Percentiles rank a stretch among this genome's conserved stretches.
phyloP scores from a whole-genome alignment of 2,329 filamentous ascomycete species.

The Phoma herbarum region DNA sequence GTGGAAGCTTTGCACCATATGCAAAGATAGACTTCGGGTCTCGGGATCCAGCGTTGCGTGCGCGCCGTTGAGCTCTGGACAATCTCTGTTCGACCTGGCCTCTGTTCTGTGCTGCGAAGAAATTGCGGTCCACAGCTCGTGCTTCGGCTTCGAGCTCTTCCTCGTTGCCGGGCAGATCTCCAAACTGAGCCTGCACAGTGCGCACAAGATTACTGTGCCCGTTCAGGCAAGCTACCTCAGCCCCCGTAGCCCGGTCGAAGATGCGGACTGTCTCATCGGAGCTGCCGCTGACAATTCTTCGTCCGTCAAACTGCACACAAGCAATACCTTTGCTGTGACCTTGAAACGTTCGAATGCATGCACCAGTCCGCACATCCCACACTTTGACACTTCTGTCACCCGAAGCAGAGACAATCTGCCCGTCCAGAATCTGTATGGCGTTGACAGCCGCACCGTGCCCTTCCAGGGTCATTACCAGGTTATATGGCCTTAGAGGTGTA shows the following conservation, averaged over 20 bases:
- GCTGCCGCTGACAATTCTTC: constrained; percentile 92
- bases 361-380: constrained; percentile 86
- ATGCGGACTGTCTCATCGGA: constrained; percentile 97
- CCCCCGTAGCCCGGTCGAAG: constrained; percentile 84
- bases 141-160: constrained; percentile 79
- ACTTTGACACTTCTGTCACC: constrained; percentile 94
- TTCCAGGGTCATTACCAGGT: constrained; percentile 78
- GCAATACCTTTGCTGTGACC: constrained; percentile 96
- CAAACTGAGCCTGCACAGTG: constrained; percentile 94
- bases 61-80: constrained; percentile 45
- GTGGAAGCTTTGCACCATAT: constrained; percentile 85
- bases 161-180: constrained; percentile 81
- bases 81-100: constrained; percentile 53
- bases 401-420: constrained; percentile 92
- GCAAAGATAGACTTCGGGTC: constrained; percentile 79
- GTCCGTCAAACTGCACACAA: constrained; percentile 95
- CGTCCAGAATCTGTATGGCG: constrained; percentile 86
- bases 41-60: constrained; percentile 74
- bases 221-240: constrained; percentile 87
- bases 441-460: constrained; percentile 94
- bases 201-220: constrained; percentile 87
- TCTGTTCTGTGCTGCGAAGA: constrained; percentile 66
- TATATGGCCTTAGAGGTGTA: constrained; percentile 72
- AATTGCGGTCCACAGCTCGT: constrained; percentile 74
- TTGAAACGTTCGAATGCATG: constrained; percentile 78